phyloP scores from a whole-genome alignment of 2,329 filamentous ascomycete genomes.

The Fusarium protoensiforme region DNA sequence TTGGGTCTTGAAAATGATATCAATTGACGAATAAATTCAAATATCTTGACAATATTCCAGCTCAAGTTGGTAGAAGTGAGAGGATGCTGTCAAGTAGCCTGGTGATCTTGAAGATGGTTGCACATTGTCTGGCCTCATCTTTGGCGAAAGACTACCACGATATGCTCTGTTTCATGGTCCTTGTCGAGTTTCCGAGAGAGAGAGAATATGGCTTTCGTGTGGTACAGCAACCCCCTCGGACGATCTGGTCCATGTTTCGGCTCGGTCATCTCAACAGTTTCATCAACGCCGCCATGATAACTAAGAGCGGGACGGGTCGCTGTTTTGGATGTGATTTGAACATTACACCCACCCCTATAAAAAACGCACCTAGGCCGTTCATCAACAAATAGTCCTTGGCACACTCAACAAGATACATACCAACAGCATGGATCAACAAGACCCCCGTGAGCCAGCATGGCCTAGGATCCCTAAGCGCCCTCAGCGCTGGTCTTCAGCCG shows the following conservation, averaged over 20 bases:
- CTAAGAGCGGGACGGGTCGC: neutral
- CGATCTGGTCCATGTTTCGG: neutral
- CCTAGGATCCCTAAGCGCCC: neutral
- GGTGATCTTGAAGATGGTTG: neutral
- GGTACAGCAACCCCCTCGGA: neutral
- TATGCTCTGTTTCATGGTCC: neutral
- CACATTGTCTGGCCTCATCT: neutral
- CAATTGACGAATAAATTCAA: conserved; percentile 9
- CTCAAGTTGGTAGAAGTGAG: neutral
- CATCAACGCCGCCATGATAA: neutral
- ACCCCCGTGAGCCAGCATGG: neutral
- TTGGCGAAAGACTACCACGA: neutral
- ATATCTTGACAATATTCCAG: neutral
- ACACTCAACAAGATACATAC: neutral
- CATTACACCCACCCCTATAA: neutral
- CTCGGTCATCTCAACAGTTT: neutral
- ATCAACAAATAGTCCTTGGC: neutral
- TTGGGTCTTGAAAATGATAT: conserved; percentile 28
- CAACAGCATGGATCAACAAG: neutral
- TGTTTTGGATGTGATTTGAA: neutral
- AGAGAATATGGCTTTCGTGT: neutral
- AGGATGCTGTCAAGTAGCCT: neutral
- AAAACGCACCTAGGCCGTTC: neutral
- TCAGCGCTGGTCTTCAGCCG: neutral
- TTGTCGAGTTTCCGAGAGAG: neutral